Evolutionary conservation across 2,329 filamentous ascomycete species (phyloP).

Genomic region (Anthostomella pinea): DNA sequence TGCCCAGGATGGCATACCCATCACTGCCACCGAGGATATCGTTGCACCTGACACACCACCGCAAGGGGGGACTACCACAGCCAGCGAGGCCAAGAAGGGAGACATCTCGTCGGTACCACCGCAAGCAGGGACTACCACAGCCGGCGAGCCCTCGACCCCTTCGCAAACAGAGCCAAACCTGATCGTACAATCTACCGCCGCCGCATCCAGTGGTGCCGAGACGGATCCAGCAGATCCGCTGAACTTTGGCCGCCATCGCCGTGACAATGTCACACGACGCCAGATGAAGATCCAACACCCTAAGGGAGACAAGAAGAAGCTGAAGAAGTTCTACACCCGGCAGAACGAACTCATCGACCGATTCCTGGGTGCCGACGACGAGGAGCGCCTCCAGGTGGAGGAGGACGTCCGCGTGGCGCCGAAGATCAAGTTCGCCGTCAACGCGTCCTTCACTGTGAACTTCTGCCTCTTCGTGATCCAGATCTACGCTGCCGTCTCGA

Average conservation of each 20-base stretch:
- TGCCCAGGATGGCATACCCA: too few species aligned
- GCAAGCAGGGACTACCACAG: conserved; percentile 6
- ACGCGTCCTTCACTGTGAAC: conserved; percentile 49
- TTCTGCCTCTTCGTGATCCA: conserved; percentile 56
- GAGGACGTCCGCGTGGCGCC: conserved; percentile 49
- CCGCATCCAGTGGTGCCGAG: conserved; percentile 15
- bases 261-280: conserved; percentile 38
- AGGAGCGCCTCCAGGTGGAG: conserved; percentile 49
- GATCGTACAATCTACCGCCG: too few species aligned
- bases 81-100: conserved; percentile 8
- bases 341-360: conserved; percentile 49
- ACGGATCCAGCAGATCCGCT: conserved; percentile 34
- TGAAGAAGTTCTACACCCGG: conserved; percentile 46
- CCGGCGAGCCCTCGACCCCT: too few species aligned
- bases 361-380: conserved; percentile 54
- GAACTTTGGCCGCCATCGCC: conserved; percentile 39
- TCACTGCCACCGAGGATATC: conserved; percentile 11
- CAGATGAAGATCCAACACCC: conserved; percentile 50
- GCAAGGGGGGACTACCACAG: conserved; percentile 6
- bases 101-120: conserved; percentile 7
- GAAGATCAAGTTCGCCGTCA: conserved; percentile 52
- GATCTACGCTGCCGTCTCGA: conserved; percentile 56
- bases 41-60: conserved; percentile 3
- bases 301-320: conserved; percentile 39
- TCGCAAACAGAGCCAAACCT: too few species aligned